Conservation (phyloP, 1,139 yeast species). For the Lodderomyces margitis region DNA sequence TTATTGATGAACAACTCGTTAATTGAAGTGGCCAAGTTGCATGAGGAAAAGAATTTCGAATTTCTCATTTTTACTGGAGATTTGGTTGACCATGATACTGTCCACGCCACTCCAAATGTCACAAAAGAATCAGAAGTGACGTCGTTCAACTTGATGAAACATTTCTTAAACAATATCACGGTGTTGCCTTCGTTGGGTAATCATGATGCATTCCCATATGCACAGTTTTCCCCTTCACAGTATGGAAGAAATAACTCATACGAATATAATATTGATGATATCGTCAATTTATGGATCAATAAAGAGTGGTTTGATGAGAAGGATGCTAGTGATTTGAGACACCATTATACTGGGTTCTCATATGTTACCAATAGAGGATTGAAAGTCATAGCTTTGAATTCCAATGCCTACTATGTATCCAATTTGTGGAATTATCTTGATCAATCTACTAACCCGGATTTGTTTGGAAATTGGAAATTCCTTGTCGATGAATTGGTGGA, state of each 20-base stretch:
- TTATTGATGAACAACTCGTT: conserved; percentile 55
- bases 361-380: conserved; percentile 55
- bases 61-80: conserved; percentile 72
- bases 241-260: conserved; percentile 39
- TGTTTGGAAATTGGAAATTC: conserved; percentile 63
- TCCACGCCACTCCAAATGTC: conserved; percentile 46
- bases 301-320: conserved; percentile 35
- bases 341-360: conserved; percentile 64
- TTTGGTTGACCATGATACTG: conserved; percentile 61
- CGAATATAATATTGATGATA: conserved; percentile 45
- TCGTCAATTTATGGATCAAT: conserved; percentile 56
- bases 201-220: conserved; percentile 76
- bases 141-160: conserved; percentile 53
- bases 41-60: conserved; percentile 42
- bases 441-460: conserved; percentile 52
- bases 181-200: conserved; percentile 66
- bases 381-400: conserved; percentile 61
- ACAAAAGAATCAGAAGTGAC: conserved; percentile 53
- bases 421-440: conserved; percentile 64
- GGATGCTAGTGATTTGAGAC: conserved; percentile 19
- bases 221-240: conserved; percentile 56
- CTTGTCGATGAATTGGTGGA: conserved; percentile 58
- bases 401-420: conserved; percentile 63
- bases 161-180: conserved; percentile 53
- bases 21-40: conserved; percentile 40